phyloP scores from a whole-genome alignment of 116 monocot genomes.

The Phalaenopsis hybrid region DNA sequence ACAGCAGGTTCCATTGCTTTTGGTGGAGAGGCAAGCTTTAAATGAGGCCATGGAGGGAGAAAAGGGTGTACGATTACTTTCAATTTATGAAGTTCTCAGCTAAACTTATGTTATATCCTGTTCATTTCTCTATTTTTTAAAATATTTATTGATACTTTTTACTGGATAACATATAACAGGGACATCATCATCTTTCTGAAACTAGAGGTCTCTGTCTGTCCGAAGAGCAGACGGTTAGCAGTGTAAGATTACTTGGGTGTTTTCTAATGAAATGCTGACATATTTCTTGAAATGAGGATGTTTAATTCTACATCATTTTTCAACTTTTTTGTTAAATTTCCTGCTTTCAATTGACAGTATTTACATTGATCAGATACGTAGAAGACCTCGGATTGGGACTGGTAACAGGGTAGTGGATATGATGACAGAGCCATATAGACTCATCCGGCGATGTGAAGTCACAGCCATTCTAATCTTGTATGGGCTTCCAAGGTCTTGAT shows the following conservation, averaged over 20 bases:
- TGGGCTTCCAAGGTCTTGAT: slow-evolving; percentile 69
- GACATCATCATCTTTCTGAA: slow-evolving; percentile 64
- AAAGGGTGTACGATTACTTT: slow-evolving; percentile 38
- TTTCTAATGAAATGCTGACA: neutral
- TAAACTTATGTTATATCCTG: neutral
- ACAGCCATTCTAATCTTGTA: slow-evolving; percentile 72
- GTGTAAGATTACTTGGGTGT: slow-evolving; percentile 29
- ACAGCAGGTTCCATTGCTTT: slow-evolving; percentile 67
- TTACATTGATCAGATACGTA: slow-evolving; percentile 36
- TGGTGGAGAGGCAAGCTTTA: slow-evolving; percentile 18
- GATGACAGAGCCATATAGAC: slow-evolving; percentile 51
- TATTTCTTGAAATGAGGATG: neutral
- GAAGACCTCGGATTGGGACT: slow-evolving; percentile 47
- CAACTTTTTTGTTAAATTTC: neutral
- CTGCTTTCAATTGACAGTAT: neutral
- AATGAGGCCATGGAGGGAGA: slow-evolving; percentile 88
- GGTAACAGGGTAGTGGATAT: slow-evolving; percentile 48
- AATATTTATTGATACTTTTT: neutral
- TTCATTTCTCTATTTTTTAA: neutral
- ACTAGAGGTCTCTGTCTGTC: slow-evolving; percentile 88
- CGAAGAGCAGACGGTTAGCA: slow-evolving; percentile 79
- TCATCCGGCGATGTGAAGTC: slow-evolving; percentile 61
- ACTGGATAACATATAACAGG: slow-evolving; percentile 34
- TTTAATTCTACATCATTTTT: slow-evolving; percentile 1
- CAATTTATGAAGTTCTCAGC: neutral